Evolutionary conservation across 2,329 filamentous ascomycete species (phyloP), one percentile per base, ranked within the genome.

Genomic region (Claviceps pazoutovae): DNA sequence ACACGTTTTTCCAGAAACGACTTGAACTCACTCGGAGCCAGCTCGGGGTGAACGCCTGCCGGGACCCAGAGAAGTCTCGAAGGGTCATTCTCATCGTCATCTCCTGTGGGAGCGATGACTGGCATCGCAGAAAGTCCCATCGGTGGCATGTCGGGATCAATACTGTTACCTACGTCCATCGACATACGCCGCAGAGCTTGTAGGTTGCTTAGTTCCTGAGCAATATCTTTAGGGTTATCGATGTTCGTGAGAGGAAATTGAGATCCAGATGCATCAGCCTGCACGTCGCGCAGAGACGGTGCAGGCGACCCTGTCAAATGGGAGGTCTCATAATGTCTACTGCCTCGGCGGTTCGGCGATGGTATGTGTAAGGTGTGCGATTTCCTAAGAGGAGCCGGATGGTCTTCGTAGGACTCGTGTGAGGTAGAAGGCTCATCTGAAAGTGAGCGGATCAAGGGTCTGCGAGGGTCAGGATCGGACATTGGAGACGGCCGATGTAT

Each of bases 21-120:
- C 68, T 95, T 96, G 74, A 97, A 98, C 60, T 96, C 93, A 62
- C 86, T 89, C 1, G 93, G 93, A 2, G 93, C 93, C 48, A 98
- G 74, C 67, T 98, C 93, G 0, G 93, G 93, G 61, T 98, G 93
- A 30, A 98, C 78, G 53, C 89, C 82, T 23, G 93, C 93, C 5
- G 93, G 93, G 5, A 98, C 93, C 93, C 93, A 98, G 58, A 97
- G 86, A 54, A 97, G 71, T 56, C 89, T 80, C 2, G 90, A 89
- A 7, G 88, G 82, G 64, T 97, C 91, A 60, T 89, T 85, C 64
- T 95, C 89, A 61, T 94, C 85, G 56, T 88, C 85, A 54, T 80
- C 78, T 36, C 82, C 79, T 2, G 75, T 81, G 1, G 87, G 86
- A 17, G 86, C 84, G 56, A 84, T 78, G 17, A 84, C 76, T 2